These are phyloP conservation scores for Aspergillaceae sp. DNA, from an alignment of 2,329 filamentous ascomycete species.

Conservation along the genomic window DNA sequence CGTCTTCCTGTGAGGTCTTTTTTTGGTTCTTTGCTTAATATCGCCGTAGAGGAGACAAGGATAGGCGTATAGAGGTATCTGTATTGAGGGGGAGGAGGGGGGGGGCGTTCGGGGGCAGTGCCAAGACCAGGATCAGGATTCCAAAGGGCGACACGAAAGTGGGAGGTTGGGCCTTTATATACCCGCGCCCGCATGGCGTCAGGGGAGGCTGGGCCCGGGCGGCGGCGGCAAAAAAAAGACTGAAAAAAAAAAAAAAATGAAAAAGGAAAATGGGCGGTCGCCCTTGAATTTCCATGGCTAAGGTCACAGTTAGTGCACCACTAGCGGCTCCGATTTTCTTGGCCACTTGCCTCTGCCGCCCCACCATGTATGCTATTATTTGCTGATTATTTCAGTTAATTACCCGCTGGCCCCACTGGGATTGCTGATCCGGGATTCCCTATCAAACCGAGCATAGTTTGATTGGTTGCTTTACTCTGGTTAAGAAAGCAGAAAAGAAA, in stretches of 20 bases:
- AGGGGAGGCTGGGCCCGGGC: constrained; percentile 29
- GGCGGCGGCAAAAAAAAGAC: constrained; percentile 26
- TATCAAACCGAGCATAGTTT: constrained; percentile 7
- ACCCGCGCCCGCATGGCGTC: constrained; percentile 28
- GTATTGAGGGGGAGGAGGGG: constrained; percentile 14
- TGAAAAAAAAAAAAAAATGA: no score
- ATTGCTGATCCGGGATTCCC: constrained; percentile 9
- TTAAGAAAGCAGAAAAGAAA: no score
- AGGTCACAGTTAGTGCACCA: constrained; percentile 9
- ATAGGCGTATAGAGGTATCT: constrained; percentile 13
- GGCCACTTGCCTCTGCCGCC: neutral
- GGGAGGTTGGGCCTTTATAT: constrained; percentile 36
- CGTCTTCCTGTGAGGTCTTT: constrained; percentile 11
- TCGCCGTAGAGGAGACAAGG: constrained; percentile 8
- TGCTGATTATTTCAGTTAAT: constrained; percentile 4
- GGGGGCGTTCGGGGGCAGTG: constrained; percentile 28
- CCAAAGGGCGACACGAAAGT: constrained; percentile 19
- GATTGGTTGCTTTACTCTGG: constrained; percentile 10
- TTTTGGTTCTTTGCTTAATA: constrained; percentile 3
- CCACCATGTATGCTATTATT: no score
- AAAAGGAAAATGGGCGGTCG: constrained; percentile 15
- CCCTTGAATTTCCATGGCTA: constrained; percentile 4
- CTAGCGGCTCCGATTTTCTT: constrained; percentile 17
- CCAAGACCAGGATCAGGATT: constrained; percentile 34
- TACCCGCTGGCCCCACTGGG: constrained; percentile 1